Evolutionary conservation across 495 filamentous ascomycete genomes (phyloP), one percentile per base, ranked within the genome.

Genomic region (Hypoxylon fuscum): DNA sequence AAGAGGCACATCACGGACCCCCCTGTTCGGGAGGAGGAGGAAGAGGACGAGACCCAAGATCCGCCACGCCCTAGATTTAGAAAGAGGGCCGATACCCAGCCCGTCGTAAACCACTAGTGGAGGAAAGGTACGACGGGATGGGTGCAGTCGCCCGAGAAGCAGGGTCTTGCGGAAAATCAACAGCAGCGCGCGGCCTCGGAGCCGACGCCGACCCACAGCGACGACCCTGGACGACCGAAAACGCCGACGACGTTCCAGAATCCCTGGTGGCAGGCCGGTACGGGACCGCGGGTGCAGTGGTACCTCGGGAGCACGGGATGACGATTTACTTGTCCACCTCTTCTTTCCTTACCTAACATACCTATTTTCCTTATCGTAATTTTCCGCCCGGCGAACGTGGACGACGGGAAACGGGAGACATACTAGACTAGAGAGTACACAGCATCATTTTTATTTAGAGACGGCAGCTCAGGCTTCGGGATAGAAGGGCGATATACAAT

Each of bases 261-360:
- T n/a, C 57, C 63, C 9, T 48, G 58, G 53, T 54, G 52, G 54
- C 41, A 29, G 23, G 37, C 47, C 47, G 18, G 20, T 11, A 45
- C 35, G 29, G 34, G 57, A 17, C 22, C 29, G 44, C 34, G 32
- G 37, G 54, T 68, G 29, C 47, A 70, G 10, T 59, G 57, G 65
- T 60, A 71, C 31, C 54, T 66, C 4, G 61, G 67, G 20, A 68
- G 57, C 47, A 71, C 59, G 8, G 65, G 65, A 42, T 68, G 42
- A 66, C 11, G 32, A 35, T 10, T 38, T 15, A 14, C 35, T 2
- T 12, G n/a, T n/a, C 2, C n/a, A 38, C n/a, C 15, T 11, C 32
- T 38, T 38, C 11, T 14, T 14, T 38, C 3, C 35, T 14, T 15
- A 7, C n/a, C n/a, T n/a, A n/a, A n/a, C n/a, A n/a, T n/a, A n/a